Conservation (phyloP, 768 basidiomycete genomes). For the Xerocomus potaroensis region DNA sequence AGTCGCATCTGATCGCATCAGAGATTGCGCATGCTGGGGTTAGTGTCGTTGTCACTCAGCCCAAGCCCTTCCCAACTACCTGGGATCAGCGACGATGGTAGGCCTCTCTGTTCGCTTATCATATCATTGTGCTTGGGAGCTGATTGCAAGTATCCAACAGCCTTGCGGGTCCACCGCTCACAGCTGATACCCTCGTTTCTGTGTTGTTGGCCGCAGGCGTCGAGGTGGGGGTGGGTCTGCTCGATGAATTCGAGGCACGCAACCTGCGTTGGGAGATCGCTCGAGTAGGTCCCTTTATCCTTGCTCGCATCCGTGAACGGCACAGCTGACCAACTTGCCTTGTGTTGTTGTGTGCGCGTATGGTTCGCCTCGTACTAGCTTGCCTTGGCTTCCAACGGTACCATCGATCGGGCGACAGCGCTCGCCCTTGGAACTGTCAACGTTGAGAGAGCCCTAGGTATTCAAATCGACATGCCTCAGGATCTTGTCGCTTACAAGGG, state of each 20-base stretch:
- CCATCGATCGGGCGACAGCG: constrained; percentile 32
- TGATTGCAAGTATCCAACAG: constrained; percentile 29
- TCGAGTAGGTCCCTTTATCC: constrained; percentile 32
- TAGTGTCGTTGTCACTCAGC: constrained; percentile 62
- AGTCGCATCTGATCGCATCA: constrained; percentile 62
- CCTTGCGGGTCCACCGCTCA: constrained; percentile 66
- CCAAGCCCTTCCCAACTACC: constrained; percentile 55
- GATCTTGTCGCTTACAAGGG: constrained; percentile 38
- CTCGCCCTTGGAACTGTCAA: constrained; percentile 38
- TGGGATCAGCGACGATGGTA: constrained; percentile 70
- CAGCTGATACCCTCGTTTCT: constrained; percentile 49
- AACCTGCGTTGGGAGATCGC: constrained; percentile 37
- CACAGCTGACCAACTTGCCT: neutral
- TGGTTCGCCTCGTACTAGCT: constrained; percentile 24
- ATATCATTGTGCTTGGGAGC: neutral
- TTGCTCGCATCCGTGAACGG: neutral
- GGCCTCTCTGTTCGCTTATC: constrained; percentile 15
- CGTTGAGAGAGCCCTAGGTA: constrained; percentile 41
- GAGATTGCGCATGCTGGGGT: constrained; percentile 64
- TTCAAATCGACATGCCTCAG: constrained; percentile 25
- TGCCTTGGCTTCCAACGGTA: constrained; percentile 36
- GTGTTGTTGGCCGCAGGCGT: constrained; percentile 57
- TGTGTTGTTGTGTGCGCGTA: neutral
- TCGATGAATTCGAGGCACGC: constrained; percentile 29
- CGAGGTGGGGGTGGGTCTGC: constrained; percentile 53